Evolutionary conservation across 768 basidiomycete genomes (phyloP).

Genomic region (Panaeolus papilionaceus): DNA sequence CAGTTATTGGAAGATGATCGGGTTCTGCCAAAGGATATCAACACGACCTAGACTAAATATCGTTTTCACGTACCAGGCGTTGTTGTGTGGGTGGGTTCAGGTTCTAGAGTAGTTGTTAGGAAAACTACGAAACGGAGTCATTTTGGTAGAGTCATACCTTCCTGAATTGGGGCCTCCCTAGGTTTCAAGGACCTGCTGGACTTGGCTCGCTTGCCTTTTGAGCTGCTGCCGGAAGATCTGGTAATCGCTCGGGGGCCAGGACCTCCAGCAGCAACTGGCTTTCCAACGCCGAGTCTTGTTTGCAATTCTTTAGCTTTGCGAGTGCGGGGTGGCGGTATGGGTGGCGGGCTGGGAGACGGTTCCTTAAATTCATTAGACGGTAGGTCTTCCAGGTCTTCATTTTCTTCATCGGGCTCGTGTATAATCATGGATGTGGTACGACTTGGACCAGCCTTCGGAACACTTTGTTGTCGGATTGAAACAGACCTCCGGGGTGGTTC

Average conservation of each 20-base stretch:
- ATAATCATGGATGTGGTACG: conserved; percentile 54
- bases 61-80: neutral
- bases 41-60: neutral
- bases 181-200: conserved; percentile 56
- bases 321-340: conserved; percentile 47
- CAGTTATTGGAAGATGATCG: neutral
- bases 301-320: conserved; percentile 79
- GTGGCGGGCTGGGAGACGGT: conserved; percentile 23
- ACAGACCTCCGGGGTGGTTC: conserved; percentile 39
- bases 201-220: conserved; percentile 56
- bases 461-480: conserved; percentile 43
- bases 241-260: conserved; percentile 70
- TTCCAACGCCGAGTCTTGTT: conserved; percentile 72
- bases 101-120: conserved; percentile 18
- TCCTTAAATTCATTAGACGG: conserved; percentile 22
- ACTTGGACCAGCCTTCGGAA: conserved; percentile 38
- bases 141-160: conserved; percentile 46
- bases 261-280: conserved; percentile 71
- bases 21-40: neutral
- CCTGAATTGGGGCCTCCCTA: conserved; percentile 64
- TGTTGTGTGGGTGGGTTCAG: conserved; percentile 28
- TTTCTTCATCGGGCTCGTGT: conserved; percentile 56
- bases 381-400: conserved; percentile 37
- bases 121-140: conserved; percentile 8
- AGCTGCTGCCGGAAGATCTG: conserved; percentile 54